Base-by-base conservation (phyloP, 768 basidiomycete genomes). In the Tubosaeta brunneosetosa region DNA sequence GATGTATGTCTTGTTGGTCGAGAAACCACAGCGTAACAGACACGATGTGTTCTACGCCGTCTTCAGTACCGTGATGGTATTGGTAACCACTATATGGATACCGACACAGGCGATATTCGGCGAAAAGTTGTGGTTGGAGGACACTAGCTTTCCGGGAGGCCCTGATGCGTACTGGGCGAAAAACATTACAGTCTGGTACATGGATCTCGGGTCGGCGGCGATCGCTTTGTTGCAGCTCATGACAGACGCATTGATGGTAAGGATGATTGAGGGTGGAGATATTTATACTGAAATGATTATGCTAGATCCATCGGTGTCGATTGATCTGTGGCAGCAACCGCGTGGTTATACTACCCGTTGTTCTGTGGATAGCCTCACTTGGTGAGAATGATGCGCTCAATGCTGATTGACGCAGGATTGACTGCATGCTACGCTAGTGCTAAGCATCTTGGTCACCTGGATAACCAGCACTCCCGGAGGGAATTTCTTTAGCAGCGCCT, bases 281-380 rank as follows among this genome's bases (percentile, higher is more conserved):
- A 6, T 26, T 31, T 25, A 0, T 41, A n/a, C 54, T 60, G 31
- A 62, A 14, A 25, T 44, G 36, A 10, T 16, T n/a, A 11, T 34
- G 12, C 25, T 41, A 77, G 75, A 63, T 77, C 31, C 67, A 73
- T 49, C 72, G 73, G n/a, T 72, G 70, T 52, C 70, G 54, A 33
- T 58, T 71, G 27, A 57, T 77, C 16, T 75, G 71, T 64, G 25
- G 49, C 25, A 55, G 47, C 44, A 40, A 47, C 41, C 50, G 53
- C 22, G 46, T 64, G 1, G 34, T 66, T 16, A 0, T 64, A 1
- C n/a, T 61, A 6, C 66, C 68, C 2, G 48, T 11, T 1, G 44
- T 63, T 25, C 3, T 68, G 27, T 67, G 68, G 66, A 1, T 59
- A 3, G 42, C 32, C 14, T 61, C 67, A 5, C 40, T 69, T 9